Evolutionary conservation across 306 rosid species (phyloP).

Genomic region (Leucaena leucocephala): DNA sequence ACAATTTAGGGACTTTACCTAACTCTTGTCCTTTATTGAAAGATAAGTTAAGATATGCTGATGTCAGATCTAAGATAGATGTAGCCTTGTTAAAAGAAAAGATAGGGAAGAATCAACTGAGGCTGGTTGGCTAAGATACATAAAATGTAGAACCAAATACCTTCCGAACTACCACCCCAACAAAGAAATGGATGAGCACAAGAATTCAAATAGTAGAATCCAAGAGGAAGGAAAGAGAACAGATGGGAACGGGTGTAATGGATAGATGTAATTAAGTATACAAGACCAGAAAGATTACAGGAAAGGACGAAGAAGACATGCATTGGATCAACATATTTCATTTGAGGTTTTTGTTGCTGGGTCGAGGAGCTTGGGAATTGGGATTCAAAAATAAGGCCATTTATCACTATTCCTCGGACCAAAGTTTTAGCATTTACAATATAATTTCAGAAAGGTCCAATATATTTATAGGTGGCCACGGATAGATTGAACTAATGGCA

Average conservation of each 20-base stretch:
- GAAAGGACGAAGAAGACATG: constrained; percentile 1
- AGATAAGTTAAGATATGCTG: background rate
- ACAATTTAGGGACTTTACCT: background rate
- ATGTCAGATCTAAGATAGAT: background rate
- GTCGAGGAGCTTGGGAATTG: background rate
- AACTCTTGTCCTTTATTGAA: background rate
- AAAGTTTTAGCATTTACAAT: background rate
- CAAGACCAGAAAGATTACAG: background rate
- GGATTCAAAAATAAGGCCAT: background rate
- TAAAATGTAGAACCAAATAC: constrained; percentile 8
- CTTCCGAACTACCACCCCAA: constrained; percentile 11
- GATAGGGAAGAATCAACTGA: constrained; percentile 3
- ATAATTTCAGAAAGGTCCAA: constrained; percentile 4
- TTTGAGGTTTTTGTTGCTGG: constrained; percentile 3
- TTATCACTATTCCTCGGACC: background rate
- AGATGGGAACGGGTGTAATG: background rate
- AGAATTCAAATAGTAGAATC: constrained; percentile 14
- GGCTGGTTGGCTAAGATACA: constrained; percentile 12
- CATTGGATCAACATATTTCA: constrained; percentile 7
- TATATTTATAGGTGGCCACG: background rate
- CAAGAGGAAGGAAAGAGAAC: constrained; percentile 3
- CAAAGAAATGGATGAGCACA: constrained; percentile 18
- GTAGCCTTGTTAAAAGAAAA: constrained; percentile 17
- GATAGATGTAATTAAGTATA: background rate
- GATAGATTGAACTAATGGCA: background rate